Evolutionary conservation across 345 rosid species (phyloP), one percentile per base, ranked within the genome.

Genomic region (Linum lewisii): DNA sequence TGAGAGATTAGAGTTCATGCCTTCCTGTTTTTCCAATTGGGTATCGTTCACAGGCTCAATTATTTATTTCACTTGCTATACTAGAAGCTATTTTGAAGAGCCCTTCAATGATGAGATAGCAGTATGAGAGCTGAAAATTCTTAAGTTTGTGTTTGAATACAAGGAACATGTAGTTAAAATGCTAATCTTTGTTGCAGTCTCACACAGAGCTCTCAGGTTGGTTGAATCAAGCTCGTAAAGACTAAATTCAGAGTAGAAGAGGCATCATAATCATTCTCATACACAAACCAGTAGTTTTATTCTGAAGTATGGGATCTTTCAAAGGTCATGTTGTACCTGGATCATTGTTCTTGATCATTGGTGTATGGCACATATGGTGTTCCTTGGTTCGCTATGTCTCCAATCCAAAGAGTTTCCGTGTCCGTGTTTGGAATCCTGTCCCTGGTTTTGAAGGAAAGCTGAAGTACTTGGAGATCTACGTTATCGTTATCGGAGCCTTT

Each of bases 271-370:
- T 18, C 13, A 13, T 22, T 26, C 19, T 15, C 24, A 45, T 24
- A 20, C 5, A 7, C 19, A 32, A 25, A 37, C 7, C 42, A 15
- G 6, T 6, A 19, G 8, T 16, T 9, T 11, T n/a, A 7, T 32
- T 9, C 11, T 1, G n/a, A 34, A 45, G 38, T 63, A 92, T 92
- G 98, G 98, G 98, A 55, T 92, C 98, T 67, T 92, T 88, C 77
- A 79, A 83, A 66, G 98, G 98, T 32, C 98, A 92, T 78, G 93
- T 64, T 70, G 53, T 92, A 25, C 98, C 98, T 0, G 98, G 98
- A 42, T 76, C 96, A 16, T 54, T 92, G 77, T 92, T 92, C 65
- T 66, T 88, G 11, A 59, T 80, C 47, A 82, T 92, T 58, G 95
- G 96, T 42, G 67, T 83, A 1, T 92, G 98, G 98, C 98, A 88